Percentiles rank a stretch among this genome's conserved stretches.
These are phyloP conservation scores for Rubus parviflorus DNA, from an alignment of 306 rosid species.

Conservation along the genomic window DNA sequence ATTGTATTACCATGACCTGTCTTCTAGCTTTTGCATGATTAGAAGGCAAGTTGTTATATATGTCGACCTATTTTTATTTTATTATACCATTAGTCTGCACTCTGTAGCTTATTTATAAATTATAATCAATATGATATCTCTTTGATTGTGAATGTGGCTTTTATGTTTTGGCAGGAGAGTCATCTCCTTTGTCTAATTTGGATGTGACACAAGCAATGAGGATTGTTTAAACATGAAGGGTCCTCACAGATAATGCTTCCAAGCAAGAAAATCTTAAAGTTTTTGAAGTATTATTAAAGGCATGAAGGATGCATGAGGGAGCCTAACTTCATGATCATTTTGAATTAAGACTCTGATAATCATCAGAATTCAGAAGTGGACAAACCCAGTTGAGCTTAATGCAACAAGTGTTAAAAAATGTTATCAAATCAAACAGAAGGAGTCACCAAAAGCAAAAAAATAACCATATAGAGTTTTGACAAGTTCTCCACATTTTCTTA, in stretches of 20 bases:
- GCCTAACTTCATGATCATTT: constrained; percentile 26
- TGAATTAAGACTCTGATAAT: constrained; percentile 17
- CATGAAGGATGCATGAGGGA: background rate
- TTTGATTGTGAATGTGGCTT: background rate
- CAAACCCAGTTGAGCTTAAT: background rate
- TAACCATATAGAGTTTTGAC: background rate
- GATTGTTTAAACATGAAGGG: constrained; percentile 44
- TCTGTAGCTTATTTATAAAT: constrained; percentile 5
- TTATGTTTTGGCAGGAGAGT: constrained; percentile 23
- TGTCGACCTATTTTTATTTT: background rate
- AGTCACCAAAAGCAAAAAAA: background rate
- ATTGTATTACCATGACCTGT: constrained; percentile 1
- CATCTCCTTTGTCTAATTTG: constrained; percentile 10
- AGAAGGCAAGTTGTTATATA: constrained; percentile 14
- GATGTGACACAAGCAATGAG: constrained; percentile 28
- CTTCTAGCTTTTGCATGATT: constrained; percentile 22
- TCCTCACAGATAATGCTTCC: constrained; percentile 44
- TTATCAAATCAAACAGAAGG: background rate
- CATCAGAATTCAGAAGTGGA: constrained; percentile 8
- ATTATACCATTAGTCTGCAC: constrained; percentile 5
- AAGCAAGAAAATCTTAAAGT: constrained; percentile 38
- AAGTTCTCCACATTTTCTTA: background rate
- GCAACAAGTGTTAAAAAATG: background rate
- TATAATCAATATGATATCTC: background rate
- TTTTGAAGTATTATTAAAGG: constrained; percentile 41